These are phyloP conservation scores for Leccinum longicurvipes DNA, from an alignment of 768 basidiomycete genomes.

Conservation along the genomic window DNA sequence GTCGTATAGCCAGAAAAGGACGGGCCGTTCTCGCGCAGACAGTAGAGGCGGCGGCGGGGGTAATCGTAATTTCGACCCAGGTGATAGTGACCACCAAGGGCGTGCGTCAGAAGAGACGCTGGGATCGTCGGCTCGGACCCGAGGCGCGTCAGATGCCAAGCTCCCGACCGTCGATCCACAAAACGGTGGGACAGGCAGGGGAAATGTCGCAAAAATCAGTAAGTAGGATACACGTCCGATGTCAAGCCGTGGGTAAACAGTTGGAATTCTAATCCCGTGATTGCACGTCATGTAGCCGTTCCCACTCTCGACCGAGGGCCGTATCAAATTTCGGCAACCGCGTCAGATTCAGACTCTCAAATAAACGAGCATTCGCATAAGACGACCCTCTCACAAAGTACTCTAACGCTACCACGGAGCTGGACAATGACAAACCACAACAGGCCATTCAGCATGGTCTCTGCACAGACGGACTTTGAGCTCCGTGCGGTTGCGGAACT, in stretches of 20 bases:
- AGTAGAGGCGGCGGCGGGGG: conserved; percentile 45
- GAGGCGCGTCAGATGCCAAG: conserved; percentile 73
- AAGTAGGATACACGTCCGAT: conserved; percentile 22
- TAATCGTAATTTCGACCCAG: conserved; percentile 34
- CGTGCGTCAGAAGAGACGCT: conserved; percentile 33
- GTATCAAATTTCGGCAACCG: conserved; percentile 11
- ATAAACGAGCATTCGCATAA: conserved; percentile 20
- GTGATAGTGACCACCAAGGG: conserved; percentile 36
- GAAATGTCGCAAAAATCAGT: conserved; percentile 24
- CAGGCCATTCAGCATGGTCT: conserved; percentile 43
- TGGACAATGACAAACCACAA: conserved; percentile 25
- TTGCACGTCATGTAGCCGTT: conserved; percentile 19
- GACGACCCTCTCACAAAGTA: conserved; percentile 22
- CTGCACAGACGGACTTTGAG: conserved; percentile 47
- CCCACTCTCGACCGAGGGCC: conserved; percentile 17
- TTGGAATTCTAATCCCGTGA: conserved; percentile 24
- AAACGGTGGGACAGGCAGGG: conserved; percentile 17
- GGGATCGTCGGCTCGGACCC: conserved; percentile 38
- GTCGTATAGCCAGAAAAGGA: conserved; percentile 77
- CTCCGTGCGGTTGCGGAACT: conserved; percentile 50
- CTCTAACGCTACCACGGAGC: conserved; percentile 19
- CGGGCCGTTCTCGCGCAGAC: conserved; percentile 47
- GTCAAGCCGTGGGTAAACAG: conserved; percentile 18
- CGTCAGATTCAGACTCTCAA: conserved; percentile 11
- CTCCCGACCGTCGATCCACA: conserved; percentile 32